Percentiles rank a stretch among this genome's conserved stretches.
These are phyloP conservation scores for Saccharomycopsis schoenii DNA, from an alignment of 805 yeast species.

Conservation along the genomic window DNA sequence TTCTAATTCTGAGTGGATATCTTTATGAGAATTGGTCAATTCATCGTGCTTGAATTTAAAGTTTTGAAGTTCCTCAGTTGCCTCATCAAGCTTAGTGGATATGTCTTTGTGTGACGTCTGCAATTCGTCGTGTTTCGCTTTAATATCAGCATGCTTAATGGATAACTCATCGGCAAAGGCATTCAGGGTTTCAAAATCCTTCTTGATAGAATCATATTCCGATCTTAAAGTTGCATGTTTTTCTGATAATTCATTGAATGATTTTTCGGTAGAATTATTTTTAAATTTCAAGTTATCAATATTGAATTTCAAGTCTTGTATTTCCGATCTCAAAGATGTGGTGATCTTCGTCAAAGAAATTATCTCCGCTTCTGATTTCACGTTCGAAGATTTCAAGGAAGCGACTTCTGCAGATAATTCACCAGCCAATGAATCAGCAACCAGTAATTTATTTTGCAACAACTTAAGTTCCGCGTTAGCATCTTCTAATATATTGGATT, in stretches of 20 bases:
- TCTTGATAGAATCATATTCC: neutral
- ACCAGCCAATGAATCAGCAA: neutral
- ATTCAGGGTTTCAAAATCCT: neutral
- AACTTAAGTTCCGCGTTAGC: neutral
- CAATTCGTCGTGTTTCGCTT: neutral
- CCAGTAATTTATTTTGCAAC: neutral
- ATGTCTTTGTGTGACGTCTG: neutral
- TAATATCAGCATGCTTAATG: neutral
- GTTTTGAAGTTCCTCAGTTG: neutral
- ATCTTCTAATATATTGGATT: neutral
- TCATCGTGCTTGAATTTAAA: neutral
- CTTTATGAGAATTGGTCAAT: neutral
- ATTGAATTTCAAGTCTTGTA: conserved; percentile 10
- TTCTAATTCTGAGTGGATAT: neutral
- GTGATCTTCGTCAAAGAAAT: neutral
- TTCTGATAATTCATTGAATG: conserved; percentile 9
- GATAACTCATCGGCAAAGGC: neutral
- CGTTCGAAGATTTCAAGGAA: neutral
- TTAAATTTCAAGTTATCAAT: conserved; percentile 10
- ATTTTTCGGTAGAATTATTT: conserved; percentile 12
- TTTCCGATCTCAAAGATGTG: conserved; percentile 1
- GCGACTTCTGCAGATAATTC: neutral
- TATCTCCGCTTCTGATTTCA: neutral
- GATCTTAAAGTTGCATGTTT: conserved; percentile 3
- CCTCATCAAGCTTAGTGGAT: neutral